Evolutionary conservation across 805 yeast genomes (phyloP), one percentile per base, ranked within the genome.

Genomic region (Metschnikowia peoriensis): DNA sequence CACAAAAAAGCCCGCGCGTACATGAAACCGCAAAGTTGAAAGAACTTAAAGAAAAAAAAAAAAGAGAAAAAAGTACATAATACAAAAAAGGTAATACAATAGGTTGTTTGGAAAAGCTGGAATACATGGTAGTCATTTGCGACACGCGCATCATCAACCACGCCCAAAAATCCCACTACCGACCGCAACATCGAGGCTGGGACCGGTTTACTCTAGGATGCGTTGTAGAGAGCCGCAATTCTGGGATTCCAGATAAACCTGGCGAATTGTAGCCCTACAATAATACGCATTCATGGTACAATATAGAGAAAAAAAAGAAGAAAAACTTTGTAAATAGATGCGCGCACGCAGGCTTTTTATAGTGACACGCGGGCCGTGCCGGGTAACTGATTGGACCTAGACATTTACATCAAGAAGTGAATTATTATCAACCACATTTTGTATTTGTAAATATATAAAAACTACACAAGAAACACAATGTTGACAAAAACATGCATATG

Each of bases 211-310:
- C 77, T 75, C 71, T 75, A 61, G 79, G 61, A 72, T 71, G 75
- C 65, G 77, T 75, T 75, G 79, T 75, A 75, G 79, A 75, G 79
- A 75, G 79, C 72, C 65, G 61, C 70, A 67, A 63, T 58, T 71
- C 72, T 75, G 64, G 71, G 61, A 48, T 49, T 52, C 54, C 41
- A 58, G 58, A 63, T 22, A 51, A 47, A 38, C 56, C 60, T 61
- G 57, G 57, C 40, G 62, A 66, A 64, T 61, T 62, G 71, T 58
- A 65, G 72, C 79, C 75, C 79, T 74, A 75, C 79, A 75, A 75
- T 75, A 75, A 75, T 75, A 75, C 78, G 66, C 75, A 73, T 72
- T 62, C 79, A 61, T 55, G 17, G 77, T 73, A 75, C 76, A 73
- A 73, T 72, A 69, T 57, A 53, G 75, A 63, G 47, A 49, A 63